Evolutionary conservation across 345 rosid species (phyloP), one percentile per base, ranked within the genome.

Genomic region (Noccaea bulbosa): DNA sequence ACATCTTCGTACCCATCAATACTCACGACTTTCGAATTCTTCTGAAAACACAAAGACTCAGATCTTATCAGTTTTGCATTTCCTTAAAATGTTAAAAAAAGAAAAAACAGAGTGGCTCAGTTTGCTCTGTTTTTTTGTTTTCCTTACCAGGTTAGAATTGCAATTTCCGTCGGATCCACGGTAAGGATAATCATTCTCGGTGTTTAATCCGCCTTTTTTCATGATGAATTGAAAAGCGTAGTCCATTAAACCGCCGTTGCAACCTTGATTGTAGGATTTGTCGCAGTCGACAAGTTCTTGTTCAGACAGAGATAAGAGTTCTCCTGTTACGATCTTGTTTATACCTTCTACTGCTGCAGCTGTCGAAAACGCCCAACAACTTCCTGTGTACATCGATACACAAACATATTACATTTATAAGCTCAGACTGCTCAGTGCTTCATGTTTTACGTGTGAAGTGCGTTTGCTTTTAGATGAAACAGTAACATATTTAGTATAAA

Each of bases 301-400:
- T 67, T 93, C 99, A 0, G 99, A 93, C 17, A 93, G 76, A 39
- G 83, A 73, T 62, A 89, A 51, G 15, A 93, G 70, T 46, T 88
- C 91, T 2, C 99, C 99, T 0, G 97, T 93, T 32, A 87, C 89
- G 0, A 93, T 87, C 80, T 88, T 77, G 90, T 91, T 93, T 45
- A 93, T 71, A 38, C 99, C 96, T 79, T 93, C 99, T 22, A 93
- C 95, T 0, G 97, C 89, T 2, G 91, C 93, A 0, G 85, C 54
- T 7, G 97, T 84, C 39, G 99, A 93, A 77, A 93, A 93, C n/a
- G 99, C 99, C 99, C 99, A 93, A 80, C 99, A 93, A 64, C 99
- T 93, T 78, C 98, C 98, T 90, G 87, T 37, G 2, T 62, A 1
- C 12, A 64, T 37, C 34, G 54, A 54, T 32, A 71, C 46, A 34